phyloP scores from a whole-genome alignment of 192 early-diverging fungal species.

The Coemansia sp. region DNA sequence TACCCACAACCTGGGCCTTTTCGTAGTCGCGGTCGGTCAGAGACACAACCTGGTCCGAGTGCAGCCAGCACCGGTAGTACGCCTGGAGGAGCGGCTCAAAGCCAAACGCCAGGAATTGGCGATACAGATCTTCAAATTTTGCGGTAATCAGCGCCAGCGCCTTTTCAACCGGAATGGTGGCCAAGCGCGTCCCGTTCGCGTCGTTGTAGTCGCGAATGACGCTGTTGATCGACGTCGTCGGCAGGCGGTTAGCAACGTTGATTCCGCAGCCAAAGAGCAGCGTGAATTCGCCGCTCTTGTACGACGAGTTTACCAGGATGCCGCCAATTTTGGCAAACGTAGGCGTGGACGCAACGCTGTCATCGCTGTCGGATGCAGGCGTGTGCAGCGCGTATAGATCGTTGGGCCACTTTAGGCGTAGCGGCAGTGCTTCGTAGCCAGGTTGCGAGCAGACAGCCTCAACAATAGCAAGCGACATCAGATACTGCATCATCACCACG shows the following conservation, averaged over 20 bases:
- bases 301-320: constrained; percentile 83
- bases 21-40: constrained; percentile 59
- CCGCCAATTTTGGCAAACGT: constrained; percentile 47
- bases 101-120: constrained; percentile 63
- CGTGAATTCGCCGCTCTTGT: constrained; percentile 65
- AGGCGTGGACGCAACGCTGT: constrained; percentile 17
- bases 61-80: constrained; percentile 90
- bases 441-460: constrained; percentile 65
- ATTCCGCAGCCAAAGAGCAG: constrained; percentile 86
- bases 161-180: constrained; percentile 34
- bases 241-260: constrained; percentile 80
- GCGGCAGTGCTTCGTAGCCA: constrained; percentile 77
- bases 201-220: constrained; percentile 64
- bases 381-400: constrained; percentile 80
- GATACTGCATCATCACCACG: constrained; percentile 92
- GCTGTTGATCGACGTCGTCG: constrained; percentile 85
- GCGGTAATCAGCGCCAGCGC: constrained; percentile 58
- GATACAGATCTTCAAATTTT: constrained; percentile 76
- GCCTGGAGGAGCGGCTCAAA: constrained; percentile 69
- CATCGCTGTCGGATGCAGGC: constrained; percentile 27
- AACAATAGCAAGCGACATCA: constrained; percentile 83
- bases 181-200: constrained; percentile 43
- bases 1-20: constrained; percentile 69
- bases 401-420: constrained; percentile 98
- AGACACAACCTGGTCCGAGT: constrained; percentile 69